Base-by-base conservation (phyloP, 2,329 filamentous ascomycete species). In the Aspergillus viridinutans region DNA sequence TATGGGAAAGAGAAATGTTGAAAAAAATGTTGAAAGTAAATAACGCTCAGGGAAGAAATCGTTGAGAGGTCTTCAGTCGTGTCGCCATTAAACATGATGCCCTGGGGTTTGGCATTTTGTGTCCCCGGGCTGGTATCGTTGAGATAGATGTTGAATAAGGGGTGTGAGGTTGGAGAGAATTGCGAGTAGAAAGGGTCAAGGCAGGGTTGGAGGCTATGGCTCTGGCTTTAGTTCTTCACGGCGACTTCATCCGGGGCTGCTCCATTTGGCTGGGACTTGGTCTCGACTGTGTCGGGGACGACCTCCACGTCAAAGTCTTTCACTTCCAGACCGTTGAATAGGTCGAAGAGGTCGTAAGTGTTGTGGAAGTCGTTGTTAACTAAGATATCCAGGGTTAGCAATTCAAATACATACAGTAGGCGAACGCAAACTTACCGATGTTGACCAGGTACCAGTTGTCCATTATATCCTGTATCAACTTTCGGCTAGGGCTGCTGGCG, bases 351-450 rank as follows among this genome's bases (percentile, higher is more conserved):
- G 55, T 86, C 87, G 53, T 85, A 82, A 55, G 85, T 85, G 66
- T 91, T 83, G 73, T 96, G 91, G 86, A 99, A 99, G 73, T 99
- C 92, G 70, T 99, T 99, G 80, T 99, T 92, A 28, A 99, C 94
- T 92, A 63, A 21, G 20, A 21, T 17, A 25, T 25, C n/a, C 1
- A 54, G 49, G 49, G 53, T 72, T 58, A 72, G 70, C 60, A 64
- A 57, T n/a, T 32, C 7, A 43, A n/a, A 26, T 23, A 23, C 1
- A 23, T 28, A 4, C 8, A 12, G 45, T 57, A 17, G 50, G 50
- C 59, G 57, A 60, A 32, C 48, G 43, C 26, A 42, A 45, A 74
- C 87, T 79, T 80, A 92, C 90, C 90, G 67, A 99, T 96, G 71
- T 99, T 99, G 65, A 99, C 84, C 57, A 99, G 80, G 71, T 92